Evolutionary conservation across 352 stramenopile species (phyloP).

Genomic region (Phytopythium chamaehyphon): DNA sequence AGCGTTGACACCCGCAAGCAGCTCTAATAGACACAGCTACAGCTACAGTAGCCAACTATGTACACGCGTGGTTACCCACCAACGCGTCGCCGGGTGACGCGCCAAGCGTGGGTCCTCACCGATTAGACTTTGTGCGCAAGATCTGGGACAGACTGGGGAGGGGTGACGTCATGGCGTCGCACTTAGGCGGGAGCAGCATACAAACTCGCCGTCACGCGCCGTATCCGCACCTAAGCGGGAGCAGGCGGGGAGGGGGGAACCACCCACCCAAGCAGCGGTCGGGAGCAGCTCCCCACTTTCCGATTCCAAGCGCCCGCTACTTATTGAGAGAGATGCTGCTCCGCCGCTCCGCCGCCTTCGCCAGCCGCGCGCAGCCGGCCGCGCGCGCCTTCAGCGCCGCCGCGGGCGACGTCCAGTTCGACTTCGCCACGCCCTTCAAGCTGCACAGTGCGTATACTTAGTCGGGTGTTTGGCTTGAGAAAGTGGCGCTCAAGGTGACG

Average conservation of each 20-base stretch:
- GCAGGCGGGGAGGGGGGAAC: not conserved
- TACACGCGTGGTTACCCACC: too few relatives aligned
- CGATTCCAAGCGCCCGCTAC: too few relatives aligned
- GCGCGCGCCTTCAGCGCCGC: conserved; percentile 62
- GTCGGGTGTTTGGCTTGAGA: not conserved
- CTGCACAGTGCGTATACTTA: conserved; percentile 58
- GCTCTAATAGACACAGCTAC: too few relatives aligned
- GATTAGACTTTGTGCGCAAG: not conserved
- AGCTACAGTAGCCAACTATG: too few relatives aligned
- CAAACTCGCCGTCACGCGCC: not conserved
- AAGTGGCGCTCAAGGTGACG: not conserved
- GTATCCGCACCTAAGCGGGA: not conserved
- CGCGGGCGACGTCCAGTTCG: conserved; percentile 61
- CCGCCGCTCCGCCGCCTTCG: conserved; percentile 44
- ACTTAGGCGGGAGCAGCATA: conserved; percentile 12
- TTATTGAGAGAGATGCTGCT: too few relatives aligned
- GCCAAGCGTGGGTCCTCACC: not conserved
- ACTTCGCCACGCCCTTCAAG: conserved; percentile 70
- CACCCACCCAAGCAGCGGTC: conserved; percentile 31
- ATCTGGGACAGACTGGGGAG: conserved; percentile 7
- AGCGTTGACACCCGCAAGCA: too few relatives aligned
- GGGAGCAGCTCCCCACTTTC: not conserved
- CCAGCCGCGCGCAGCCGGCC: conserved; percentile 27
- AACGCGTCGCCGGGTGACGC: too few relatives aligned
- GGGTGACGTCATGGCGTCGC: conserved; percentile 25